Base-by-base conservation (phyloP, 23 red algal genomes). In the Gracilaria domingensis region DNA sequence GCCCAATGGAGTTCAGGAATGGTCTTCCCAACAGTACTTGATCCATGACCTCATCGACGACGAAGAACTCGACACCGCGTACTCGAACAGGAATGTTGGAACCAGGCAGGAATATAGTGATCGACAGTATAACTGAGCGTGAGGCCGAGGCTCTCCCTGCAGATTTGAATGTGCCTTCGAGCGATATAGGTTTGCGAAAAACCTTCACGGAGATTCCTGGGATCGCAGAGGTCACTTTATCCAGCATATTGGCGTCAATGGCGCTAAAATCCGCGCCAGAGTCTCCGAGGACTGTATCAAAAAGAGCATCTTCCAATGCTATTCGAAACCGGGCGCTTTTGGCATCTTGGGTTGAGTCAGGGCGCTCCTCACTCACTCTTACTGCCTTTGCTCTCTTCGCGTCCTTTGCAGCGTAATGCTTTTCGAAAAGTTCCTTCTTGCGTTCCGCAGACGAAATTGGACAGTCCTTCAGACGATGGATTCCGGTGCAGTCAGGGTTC, bases 1-100 rank as follows among this genome's bases (percentile, higher is more conserved):
- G 72, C 23, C 82, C 82, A 61, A 71, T 71, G 48, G 21, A 18
- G 8, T 71, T 86, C 1, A 86, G 82, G 82, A 86, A 86, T 21
- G 32, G 82, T 48, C 82, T 17, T 1, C 28, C 61, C 4, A 86
- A 58, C 11, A 86, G 55, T n/a, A 86, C 21, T 33, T 67, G 3
- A 23, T 67, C 82, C 82, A 86, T 72, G 17, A 12, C 5, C 9
- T 71, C 2, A 38, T 86, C 60, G 2, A 72, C 3, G n/a, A 86
- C 38, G 20, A 51, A 49, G 4, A 67, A 86, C 8, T 34, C 2
- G 8, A 86, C 61, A 4, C 82, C 59, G 24, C 61, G 61, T 24
- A 86, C 18, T 5, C 62, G 40, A 26, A 86, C 62, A 49, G 61
- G 6, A 21, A 86, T 8, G 36, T 71, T 40, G 0, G 36, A 71